phyloP scores from a whole-genome alignment of 2,329 filamentous ascomycete genomes.

The Fusarium sp. region DNA sequence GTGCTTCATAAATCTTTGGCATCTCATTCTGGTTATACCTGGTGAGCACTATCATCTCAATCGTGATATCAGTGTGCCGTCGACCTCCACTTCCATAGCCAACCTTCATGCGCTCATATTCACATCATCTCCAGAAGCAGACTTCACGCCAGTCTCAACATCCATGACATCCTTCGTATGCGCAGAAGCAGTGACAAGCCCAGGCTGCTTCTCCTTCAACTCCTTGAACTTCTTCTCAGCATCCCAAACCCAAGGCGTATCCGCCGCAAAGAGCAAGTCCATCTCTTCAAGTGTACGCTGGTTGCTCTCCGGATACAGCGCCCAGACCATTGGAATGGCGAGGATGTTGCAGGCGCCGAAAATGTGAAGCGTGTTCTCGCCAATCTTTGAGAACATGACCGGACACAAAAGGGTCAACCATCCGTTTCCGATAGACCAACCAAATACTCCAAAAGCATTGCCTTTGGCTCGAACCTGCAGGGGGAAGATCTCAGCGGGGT shows the following conservation, averaged over 20 bases:
- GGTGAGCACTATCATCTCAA: too few species aligned
- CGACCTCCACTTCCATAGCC: too few species aligned
- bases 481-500: conserved; percentile 81
- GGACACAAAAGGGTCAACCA: conserved; percentile 69
- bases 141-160: conserved; percentile 15
- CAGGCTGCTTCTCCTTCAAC: conserved; percentile 72
- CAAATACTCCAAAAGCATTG: conserved; percentile 81
- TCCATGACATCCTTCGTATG: conserved; percentile 19
- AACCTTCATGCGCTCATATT: conserved; percentile 4
- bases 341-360: conserved; percentile 77
- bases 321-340: conserved; percentile 78
- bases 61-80: too few species aligned
- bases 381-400: conserved; percentile 48
- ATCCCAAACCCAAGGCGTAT: conserved; percentile 78
- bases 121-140: conserved; percentile 16
- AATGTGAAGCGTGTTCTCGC: conserved; percentile 80
- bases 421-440: conserved; percentile 82
- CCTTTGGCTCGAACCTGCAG: conserved; percentile 78
- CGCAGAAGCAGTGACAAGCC: conserved; percentile 43
- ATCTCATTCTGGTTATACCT: too few species aligned
- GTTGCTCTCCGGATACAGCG: conserved; percentile 80
- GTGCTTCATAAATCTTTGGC: too few species aligned
- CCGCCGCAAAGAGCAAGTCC: conserved; percentile 77
- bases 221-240: conserved; percentile 73
- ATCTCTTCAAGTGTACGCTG: conserved; percentile 82